Percentiles rank a stretch among this genome's conserved stretches.
Conservation (phyloP, 306 rosid genomes). For the Psophocarpus tetragonolobus region DNA sequence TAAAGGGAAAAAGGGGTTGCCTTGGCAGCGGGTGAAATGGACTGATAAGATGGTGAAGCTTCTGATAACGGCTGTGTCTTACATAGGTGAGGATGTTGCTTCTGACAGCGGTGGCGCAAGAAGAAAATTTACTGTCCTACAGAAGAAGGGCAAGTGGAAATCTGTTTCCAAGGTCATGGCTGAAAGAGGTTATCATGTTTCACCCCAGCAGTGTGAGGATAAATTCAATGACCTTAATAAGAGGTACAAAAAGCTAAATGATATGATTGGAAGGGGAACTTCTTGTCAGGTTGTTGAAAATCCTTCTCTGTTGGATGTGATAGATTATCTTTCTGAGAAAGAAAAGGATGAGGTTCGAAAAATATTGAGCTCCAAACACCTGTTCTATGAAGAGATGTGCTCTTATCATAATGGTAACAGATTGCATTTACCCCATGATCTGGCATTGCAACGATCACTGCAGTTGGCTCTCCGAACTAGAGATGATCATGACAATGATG, state of each 20-base stretch:
- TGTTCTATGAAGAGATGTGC: slow-evolving; percentile 94
- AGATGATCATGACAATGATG: slow-evolving; percentile 72
- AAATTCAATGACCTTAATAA: slow-evolving; percentile 92
- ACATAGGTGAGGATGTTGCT: slow-evolving; percentile 67
- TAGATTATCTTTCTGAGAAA: slow-evolving; percentile 70
- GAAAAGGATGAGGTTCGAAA: slow-evolving; percentile 85
- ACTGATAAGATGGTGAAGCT: slow-evolving; percentile 93
- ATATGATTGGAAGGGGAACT: slow-evolving; percentile 90
- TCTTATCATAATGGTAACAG: slow-evolving; percentile 87
- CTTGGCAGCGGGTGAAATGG: slow-evolving; percentile 96
- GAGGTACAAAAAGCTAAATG: slow-evolving; percentile 85
- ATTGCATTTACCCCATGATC: slow-evolving; percentile 89
- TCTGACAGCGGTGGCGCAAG: slow-evolving; percentile 58
- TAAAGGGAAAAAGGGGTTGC: slow-evolving; percentile 65
- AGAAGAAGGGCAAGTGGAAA: slow-evolving; percentile 96
- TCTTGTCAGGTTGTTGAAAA: slow-evolving; percentile 91
- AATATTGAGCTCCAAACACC: slow-evolving; percentile 81
- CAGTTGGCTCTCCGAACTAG: slow-evolving; percentile 71
- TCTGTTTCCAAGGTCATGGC: slow-evolving; percentile 90
- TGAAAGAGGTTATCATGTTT: slow-evolving; percentile 81
- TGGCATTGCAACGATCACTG: slow-evolving; percentile 76
- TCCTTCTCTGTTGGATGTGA: slow-evolving; percentile 71
- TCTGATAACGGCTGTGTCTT: slow-evolving; percentile 82
- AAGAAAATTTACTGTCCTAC: slow-evolving; percentile 63
- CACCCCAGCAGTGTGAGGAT: slow-evolving; percentile 98